Evolutionary conservation across 495 filamentous ascomycete genomes (phyloP).

Genomic region (Durotheca rogersii): DNA sequence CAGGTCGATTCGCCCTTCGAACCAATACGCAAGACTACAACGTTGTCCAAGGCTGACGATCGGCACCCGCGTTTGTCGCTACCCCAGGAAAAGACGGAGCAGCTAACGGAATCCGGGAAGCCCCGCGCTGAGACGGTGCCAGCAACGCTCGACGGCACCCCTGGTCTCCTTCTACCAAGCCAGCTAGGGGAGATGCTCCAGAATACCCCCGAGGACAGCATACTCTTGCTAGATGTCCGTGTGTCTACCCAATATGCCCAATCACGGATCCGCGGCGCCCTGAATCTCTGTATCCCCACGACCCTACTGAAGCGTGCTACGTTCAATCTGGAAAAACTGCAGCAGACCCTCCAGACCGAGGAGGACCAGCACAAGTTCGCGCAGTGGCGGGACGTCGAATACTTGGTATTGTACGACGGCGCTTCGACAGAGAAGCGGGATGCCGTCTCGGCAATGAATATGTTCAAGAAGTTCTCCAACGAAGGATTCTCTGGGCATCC

Average conservation of each 20-base stretch:
- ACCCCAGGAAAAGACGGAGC: conserved; percentile 37
- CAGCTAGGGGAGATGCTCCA: conserved; percentile 69
- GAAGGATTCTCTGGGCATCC: conserved; percentile 78
- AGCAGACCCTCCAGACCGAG: conserved; percentile 80
- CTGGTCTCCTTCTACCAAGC: conserved; percentile 61
- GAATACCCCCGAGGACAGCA: conserved; percentile 49
- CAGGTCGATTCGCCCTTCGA: conserved; percentile 39
- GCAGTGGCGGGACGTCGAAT: conserved; percentile 68
- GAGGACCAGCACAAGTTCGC: conserved; percentile 72
- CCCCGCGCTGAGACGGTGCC: conserved; percentile 61
- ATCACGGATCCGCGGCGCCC: conserved; percentile 70
- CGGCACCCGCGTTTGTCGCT: conserved; percentile 53
- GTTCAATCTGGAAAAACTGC: conserved; percentile 86
- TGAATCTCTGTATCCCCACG: conserved; percentile 95
- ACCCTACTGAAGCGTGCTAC: conserved; percentile 88
- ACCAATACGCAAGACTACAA: conserved; percentile 31
- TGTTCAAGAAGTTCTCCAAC: conserved; percentile 84
- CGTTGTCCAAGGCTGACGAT: conserved; percentile 47
- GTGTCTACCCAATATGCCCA: conserved; percentile 79
- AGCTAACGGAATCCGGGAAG: conserved; percentile 24
- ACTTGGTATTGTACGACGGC: conserved; percentile 86
- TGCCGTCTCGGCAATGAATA: conserved; percentile 72
- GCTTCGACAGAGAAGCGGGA: conserved; percentile 75
- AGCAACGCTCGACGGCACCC: conserved; percentile 45
- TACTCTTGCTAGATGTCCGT: conserved; percentile 83